Percentiles rank a stretch among this genome's conserved stretches.
phyloP scores from a whole-genome alignment of 768 basidiomycete species.

The Cystobasidium ongulense region DNA sequence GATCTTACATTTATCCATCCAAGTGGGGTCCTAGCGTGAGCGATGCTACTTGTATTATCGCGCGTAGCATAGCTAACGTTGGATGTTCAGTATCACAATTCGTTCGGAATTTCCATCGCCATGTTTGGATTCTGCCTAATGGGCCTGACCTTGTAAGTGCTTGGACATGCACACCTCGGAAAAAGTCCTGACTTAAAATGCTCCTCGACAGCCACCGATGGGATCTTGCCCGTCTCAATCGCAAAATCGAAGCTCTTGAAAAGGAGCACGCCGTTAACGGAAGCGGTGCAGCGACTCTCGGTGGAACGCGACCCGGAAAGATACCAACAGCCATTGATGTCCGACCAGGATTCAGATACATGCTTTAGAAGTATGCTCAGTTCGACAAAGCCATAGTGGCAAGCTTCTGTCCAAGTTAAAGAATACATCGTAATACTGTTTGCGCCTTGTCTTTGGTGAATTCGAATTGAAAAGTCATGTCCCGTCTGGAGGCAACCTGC shows the following conservation, averaged over 20 bases:
- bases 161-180: not conserved
- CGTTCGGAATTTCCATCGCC: slow-evolving; percentile 65
- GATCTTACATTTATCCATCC: slow-evolving; percentile 55
- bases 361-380: too few relatives aligned
- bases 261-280: not conserved
- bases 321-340: not conserved
- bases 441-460: too few relatives aligned
- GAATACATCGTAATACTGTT: too few relatives aligned
- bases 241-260: slow-evolving; percentile 44
- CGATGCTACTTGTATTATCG: not conserved
- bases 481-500: too few relatives aligned
- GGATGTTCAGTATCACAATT: slow-evolving; percentile 41
- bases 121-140: slow-evolving; percentile 53
- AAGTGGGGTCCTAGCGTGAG: slow-evolving; percentile 50
- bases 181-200: not conserved
- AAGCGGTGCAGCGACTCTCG: not conserved
- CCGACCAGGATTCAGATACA: slow-evolving; percentile 14
- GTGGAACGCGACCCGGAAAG: not conserved
- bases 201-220: slow-evolving; percentile 34
- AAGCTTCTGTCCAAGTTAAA: too few relatives aligned
- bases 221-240: slow-evolving; percentile 44
- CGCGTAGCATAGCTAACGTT: too few relatives aligned
- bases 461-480: too few relatives aligned
- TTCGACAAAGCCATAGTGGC: too few relatives aligned
- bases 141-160: slow-evolving; percentile 42